These are phyloP conservation scores for Kokia cookei DNA, from an alignment of 441 rosid species.

Conservation along the genomic window DNA sequence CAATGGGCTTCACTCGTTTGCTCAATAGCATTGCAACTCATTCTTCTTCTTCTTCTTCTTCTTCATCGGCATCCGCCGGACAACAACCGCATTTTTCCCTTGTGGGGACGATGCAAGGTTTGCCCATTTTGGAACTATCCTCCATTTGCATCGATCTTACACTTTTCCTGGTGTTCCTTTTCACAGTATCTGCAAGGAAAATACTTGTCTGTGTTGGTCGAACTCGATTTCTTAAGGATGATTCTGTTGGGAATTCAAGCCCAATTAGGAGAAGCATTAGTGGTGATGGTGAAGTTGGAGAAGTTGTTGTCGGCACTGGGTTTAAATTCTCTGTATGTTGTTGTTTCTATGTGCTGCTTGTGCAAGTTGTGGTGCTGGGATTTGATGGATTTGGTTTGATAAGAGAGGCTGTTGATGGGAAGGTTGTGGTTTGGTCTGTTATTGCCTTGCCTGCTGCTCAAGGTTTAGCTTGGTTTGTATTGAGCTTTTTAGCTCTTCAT, in stretches of 20 bases:
- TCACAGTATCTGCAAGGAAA: slow-evolving; percentile 58
- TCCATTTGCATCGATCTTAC: slow-evolving; percentile 70
- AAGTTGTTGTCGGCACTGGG: slow-evolving; percentile 40
- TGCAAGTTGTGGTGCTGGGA: slow-evolving; percentile 64
- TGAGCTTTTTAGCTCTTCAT: slow-evolving; percentile 72
- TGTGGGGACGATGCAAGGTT: slow-evolving; percentile 31
- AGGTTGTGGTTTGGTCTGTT: slow-evolving; percentile 47
- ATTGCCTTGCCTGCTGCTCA: slow-evolving; percentile 61
- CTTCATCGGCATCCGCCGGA: not conserved
- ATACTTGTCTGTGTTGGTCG: slow-evolving; percentile 62
- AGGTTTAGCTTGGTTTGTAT: slow-evolving; percentile 75
- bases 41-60: slow-evolving; percentile 7
- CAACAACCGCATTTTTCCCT: slow-evolving; percentile 14
- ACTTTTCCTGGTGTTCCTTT: slow-evolving; percentile 59
- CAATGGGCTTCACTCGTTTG: slow-evolving; percentile 42
- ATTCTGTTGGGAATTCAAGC: slow-evolving; percentile 37
- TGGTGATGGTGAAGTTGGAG: slow-evolving; percentile 49
- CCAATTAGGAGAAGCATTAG: slow-evolving; percentile 32
- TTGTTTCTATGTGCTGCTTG: slow-evolving; percentile 69
- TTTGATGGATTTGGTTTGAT: slow-evolving; percentile 70
- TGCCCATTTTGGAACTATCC: slow-evolving; percentile 63
- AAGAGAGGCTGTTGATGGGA: slow-evolving; percentile 34
- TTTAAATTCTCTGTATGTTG: slow-evolving; percentile 62
- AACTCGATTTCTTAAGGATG: slow-evolving; percentile 65
- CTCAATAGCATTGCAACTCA: slow-evolving; percentile 29